These are phyloP conservation scores for Gremmenia infestans DNA, from an alignment of 2,329 filamentous ascomycete species.

Conservation along the genomic window DNA sequence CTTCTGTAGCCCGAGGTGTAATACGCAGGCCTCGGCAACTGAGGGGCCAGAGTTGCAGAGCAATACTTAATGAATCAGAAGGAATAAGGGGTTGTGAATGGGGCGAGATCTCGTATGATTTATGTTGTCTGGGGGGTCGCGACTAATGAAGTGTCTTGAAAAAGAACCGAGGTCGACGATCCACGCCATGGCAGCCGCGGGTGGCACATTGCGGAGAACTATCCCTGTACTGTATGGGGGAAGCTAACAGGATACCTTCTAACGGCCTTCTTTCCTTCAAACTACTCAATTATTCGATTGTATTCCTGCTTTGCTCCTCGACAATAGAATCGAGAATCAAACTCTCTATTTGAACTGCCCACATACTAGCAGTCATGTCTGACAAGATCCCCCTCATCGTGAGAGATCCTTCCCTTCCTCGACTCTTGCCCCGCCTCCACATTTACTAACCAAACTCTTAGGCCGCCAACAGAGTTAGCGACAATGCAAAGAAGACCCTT, in stretches of 20 bases:
- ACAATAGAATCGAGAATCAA: background rate
- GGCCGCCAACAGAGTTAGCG: constrained; percentile 58
- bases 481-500: constrained; percentile 75
- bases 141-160: background rate
- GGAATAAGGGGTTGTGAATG: background rate
- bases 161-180: constrained; percentile 19
- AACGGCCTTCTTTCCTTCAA: background rate
- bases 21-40: too few species aligned
- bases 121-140: constrained; percentile 2
- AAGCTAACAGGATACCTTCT: too few species aligned
- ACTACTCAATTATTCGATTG: too few species aligned
- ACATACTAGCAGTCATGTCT: constrained; percentile 35
- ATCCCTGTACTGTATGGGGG: background rate
- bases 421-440: constrained; percentile 4
- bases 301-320: background rate
- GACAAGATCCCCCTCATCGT: constrained; percentile 44
- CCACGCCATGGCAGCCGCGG: constrained; percentile 7
- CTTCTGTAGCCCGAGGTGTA: too few species aligned
- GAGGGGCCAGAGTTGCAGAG: too few species aligned
- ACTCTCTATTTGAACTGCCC: background rate
- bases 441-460: constrained; percentile 17
- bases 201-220: constrained; percentile 9
- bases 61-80: too few species aligned
- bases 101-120: constrained; percentile 5
- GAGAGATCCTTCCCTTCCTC: constrained; percentile 24